Percentiles rank a stretch among this genome's conserved stretches.
Evolutionary conservation across 139 green algal genomes (phyloP).

Genomic region (Chlorella sp.): DNA sequence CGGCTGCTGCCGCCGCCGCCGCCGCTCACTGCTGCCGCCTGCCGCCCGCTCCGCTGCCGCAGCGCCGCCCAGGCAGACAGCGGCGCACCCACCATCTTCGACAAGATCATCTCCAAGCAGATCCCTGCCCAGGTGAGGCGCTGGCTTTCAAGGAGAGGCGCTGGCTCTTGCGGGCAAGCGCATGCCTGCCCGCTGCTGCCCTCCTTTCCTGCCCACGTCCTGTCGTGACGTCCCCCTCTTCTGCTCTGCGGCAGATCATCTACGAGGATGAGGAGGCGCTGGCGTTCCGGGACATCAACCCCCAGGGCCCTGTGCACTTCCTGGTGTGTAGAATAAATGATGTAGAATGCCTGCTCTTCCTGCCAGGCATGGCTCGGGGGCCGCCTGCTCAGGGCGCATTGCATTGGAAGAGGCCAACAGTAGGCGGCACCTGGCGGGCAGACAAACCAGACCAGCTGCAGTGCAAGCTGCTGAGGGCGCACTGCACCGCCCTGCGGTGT

Average conservation of each 20-base stretch:
- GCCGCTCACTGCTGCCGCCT: too few relatives aligned
- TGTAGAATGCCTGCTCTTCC: too few relatives aligned
- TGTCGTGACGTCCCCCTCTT: background rate
- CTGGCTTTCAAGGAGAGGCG: too few relatives aligned
- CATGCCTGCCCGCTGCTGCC: too few relatives aligned
- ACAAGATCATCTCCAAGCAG: conserved; percentile 96
- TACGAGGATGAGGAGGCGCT: conserved; percentile 95
- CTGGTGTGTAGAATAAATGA: conserved; percentile 58
- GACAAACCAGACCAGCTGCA: too few relatives aligned
- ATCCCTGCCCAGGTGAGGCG: conserved; percentile 68
- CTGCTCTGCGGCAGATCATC: conserved; percentile 67
- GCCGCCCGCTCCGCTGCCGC: background rate
- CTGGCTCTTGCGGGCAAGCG: too few relatives aligned
- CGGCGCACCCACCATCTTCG: conserved; percentile 90
- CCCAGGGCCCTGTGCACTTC: conserved; percentile 92
- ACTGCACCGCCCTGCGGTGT: too few relatives aligned
- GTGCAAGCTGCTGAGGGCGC: too few relatives aligned
- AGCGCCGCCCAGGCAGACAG: conserved; percentile 35
- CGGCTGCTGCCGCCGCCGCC: background rate
- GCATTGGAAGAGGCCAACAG: too few relatives aligned
- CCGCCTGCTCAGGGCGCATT: too few relatives aligned
- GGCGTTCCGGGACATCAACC: conserved; percentile 94
- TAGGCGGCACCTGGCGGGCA: too few relatives aligned
- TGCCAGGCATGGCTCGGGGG: too few relatives aligned
- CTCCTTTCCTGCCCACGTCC: background rate